Evolutionary conservation across 2,329 filamentous ascomycete genomes (phyloP), one percentile per base, ranked within the genome.

Genomic region (Cladorrhinum sp.): DNA sequence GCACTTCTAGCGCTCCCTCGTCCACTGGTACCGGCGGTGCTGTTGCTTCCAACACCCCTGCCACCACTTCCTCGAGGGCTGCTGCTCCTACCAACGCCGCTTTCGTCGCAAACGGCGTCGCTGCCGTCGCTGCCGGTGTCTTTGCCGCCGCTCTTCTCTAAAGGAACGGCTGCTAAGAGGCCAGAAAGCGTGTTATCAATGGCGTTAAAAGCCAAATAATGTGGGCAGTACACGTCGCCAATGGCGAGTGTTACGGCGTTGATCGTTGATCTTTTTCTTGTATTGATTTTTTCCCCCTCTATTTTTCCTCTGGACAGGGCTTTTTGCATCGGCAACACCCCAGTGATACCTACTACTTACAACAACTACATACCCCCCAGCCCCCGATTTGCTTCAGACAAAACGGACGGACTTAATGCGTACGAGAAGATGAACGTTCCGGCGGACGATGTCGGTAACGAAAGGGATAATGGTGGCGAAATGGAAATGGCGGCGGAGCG

Each of bases 61-160:
- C 64, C 49, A 63, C 67, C 18, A 60, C 67, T 18, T 61, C 60
- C 26, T 68, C 68, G 6, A 57, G 46, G 6, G 67, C 58, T 33
- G 72, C 71, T 28, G 70, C 66, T 28, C 64, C 73, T 48, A 72
- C 72, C 23, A 68, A 69, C 61, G 61, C 74, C 50, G 73, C 74
- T 57, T 64, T 72, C 65, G 63, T 76, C 61, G 74, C 78, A 67
- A 79, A 79, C 61, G 79, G 79, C 53, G 77, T 75, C 48, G 80
- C 79, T 6, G 79, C 76, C 33, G 76, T 79, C 46, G 83, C 81
- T 61, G 71, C 82, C 50, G 82, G 81, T 59, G 70, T 84, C 50
- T 72, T 85, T 63, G 82, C 82, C 65, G 68, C 66, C 39, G 81
- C 80, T 67, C 71, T 83, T 65, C 70, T 84, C 69, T 84, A 78